Evolutionary conservation across 2,329 filamentous ascomycete species (phyloP).

Genomic region (Thelonectria rubi): DNA sequence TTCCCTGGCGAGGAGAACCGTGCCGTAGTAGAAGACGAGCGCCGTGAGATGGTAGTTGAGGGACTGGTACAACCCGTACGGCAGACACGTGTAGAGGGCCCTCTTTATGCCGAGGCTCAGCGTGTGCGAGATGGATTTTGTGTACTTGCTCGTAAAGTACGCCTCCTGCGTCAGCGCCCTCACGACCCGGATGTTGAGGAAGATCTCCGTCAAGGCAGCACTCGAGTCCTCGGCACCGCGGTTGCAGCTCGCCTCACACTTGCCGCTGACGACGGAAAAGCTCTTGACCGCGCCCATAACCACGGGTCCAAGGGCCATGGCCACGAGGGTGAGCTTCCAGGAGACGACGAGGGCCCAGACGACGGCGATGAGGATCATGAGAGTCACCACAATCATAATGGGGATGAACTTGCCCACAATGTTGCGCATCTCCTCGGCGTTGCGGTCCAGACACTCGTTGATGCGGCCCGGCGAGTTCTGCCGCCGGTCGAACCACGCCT

Average conservation of each 20-base stretch:
- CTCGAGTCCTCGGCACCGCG: slow-evolving; percentile 67
- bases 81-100: slow-evolving; percentile 71
- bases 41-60: slow-evolving; percentile 77
- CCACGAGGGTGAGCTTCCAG: slow-evolving; percentile 84
- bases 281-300: slow-evolving; percentile 72
- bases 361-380: slow-evolving; percentile 75
- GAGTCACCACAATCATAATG: slow-evolving; percentile 69
- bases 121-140: slow-evolving; percentile 58
- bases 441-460: slow-evolving; percentile 77
- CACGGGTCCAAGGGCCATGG: slow-evolving; percentile 73
- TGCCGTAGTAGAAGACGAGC: slow-evolving; percentile 85
- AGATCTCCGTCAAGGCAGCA: slow-evolving; percentile 72
- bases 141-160: slow-evolving; percentile 74
- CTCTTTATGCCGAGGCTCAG: slow-evolving; percentile 71
- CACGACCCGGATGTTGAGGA: slow-evolving; percentile 82
- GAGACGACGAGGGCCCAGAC: slow-evolving; percentile 77
- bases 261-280: slow-evolving; percentile 71
- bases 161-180: slow-evolving; percentile 77
- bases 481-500: slow-evolving; percentile 78
- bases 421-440: slow-evolving; percentile 88
- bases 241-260: slow-evolving; percentile 77
- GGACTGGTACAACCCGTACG: slow-evolving; percentile 82
- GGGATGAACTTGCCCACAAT: slow-evolving; percentile 81
- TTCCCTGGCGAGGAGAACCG: slow-evolving; percentile 65
- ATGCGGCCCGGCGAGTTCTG: slow-evolving; percentile 71